Conservation (phyloP, 1,139 yeast genomes). For the Lodderomyces elongisporus region DNA sequence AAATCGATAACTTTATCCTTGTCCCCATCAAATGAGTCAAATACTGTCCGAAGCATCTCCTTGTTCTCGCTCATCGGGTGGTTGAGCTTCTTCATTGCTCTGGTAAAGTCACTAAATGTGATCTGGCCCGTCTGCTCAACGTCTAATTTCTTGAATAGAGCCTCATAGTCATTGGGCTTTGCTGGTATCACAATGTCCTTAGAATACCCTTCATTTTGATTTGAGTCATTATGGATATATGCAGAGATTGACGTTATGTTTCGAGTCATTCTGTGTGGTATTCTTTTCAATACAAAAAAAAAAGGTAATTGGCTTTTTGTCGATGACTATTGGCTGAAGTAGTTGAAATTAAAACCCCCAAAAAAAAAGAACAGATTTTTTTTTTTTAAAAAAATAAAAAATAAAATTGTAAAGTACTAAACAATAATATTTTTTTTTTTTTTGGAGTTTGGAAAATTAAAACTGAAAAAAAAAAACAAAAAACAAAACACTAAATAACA, state of each 20-base stretch:
- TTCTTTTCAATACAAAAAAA: too few relatives aligned
- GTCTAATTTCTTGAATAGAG: constrained; percentile 47
- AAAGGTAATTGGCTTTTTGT: neutral
- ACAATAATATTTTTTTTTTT: too few relatives aligned
- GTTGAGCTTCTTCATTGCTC: constrained; percentile 48
- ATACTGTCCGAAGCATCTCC: constrained; percentile 52
- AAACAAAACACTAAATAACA: too few relatives aligned
- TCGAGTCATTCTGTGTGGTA: constrained; percentile 1
- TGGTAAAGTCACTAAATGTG: constrained; percentile 48
- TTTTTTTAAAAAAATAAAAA: too few relatives aligned
- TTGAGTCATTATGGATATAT: constrained; percentile 4
- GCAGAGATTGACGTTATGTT: constrained; percentile 9
- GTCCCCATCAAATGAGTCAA: constrained; percentile 53
- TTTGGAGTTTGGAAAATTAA: too few relatives aligned
- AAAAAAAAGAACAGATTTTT: too few relatives aligned
- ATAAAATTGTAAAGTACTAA: too few relatives aligned
- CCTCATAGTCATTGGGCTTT: constrained; percentile 22
- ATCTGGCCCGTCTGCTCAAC: constrained; percentile 50
- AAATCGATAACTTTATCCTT: constrained; percentile 55
- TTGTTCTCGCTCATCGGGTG: constrained; percentile 69
- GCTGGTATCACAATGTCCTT: constrained; percentile 10
- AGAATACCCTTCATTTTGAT: neutral
- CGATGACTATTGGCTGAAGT: neutral
- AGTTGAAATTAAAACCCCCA: too few relatives aligned
- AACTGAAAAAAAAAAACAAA: too few relatives aligned